Percentiles rank a stretch among this genome's conserved stretches.
Evolutionary conservation across 192 early-diverging fungal species (phyloP).

Genomic region (Gigaspora rosea): DNA sequence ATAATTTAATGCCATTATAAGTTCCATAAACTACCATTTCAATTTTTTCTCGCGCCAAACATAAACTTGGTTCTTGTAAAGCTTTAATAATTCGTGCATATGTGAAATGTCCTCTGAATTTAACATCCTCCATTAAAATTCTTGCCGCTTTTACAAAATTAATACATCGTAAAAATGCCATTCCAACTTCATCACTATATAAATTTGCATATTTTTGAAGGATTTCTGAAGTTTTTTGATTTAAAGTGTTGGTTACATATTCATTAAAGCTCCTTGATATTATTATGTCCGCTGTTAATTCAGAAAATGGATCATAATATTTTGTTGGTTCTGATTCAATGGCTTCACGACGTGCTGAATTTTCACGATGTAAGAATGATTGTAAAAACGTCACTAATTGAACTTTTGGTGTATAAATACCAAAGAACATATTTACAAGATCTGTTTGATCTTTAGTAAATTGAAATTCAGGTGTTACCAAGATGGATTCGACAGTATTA

Average conservation of each 20-base stretch:
- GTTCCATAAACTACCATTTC: constrained; percentile 39
- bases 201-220: constrained; percentile 26
- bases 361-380: constrained; percentile 42
- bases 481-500: constrained; percentile 2
- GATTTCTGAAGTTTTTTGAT: constrained; percentile 30
- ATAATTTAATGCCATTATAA: constrained; percentile 36
- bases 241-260: constrained; percentile 33
- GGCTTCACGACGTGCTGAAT: constrained; percentile 36
- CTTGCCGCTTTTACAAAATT: constrained; percentile 38
- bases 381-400: constrained; percentile 43
- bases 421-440: constrained; percentile 38
- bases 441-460: background rate
- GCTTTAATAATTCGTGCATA: constrained; percentile 31
- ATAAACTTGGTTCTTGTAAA: constrained; percentile 35
- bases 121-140: constrained; percentile 35
- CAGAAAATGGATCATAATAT: constrained; percentile 24
- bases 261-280: constrained; percentile 32
- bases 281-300: constrained; percentile 28
- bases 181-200: constrained; percentile 28
- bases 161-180: constrained; percentile 30
- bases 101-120: constrained; percentile 32
- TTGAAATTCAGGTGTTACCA: constrained; percentile 19
- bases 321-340: background rate
- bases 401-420: constrained; percentile 32
- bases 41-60: constrained; percentile 36